Evolutionary conservation across 2,329 filamentous ascomycete genomes (phyloP), one percentile per base, ranked within the genome.

Genomic region (Aspergillus transmontanensis): DNA sequence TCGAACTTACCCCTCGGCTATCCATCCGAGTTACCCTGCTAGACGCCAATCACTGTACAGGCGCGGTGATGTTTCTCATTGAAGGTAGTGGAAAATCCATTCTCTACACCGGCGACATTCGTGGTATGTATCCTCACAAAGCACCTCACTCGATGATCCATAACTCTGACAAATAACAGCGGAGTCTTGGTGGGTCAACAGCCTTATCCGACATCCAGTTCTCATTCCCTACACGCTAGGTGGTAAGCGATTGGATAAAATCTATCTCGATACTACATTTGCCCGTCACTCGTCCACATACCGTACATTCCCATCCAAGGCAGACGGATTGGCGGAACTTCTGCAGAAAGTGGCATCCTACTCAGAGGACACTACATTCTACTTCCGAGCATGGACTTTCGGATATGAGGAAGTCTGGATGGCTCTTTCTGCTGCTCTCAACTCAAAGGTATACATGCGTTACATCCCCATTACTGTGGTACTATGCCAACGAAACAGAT

Each of bases 371-470:
- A 96, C 93, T 0, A 76, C 90, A 0, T 97, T 97, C 71, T 91
- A 96, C 75, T 85, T 98, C 53, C 87, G 93, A 61, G 87, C 93
- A 0, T 97, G 94, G 93, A 97, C 94, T 0, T 95, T 95, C 73
- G 92, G 91, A 0, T 97, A 97, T 66, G 94, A 98, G 74, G 91
- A 96, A 58, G 93, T 97, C 0, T 97, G 93, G 93, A 82, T 93
- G 63, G 90, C 92, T 0, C 79, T 98, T 0, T 89, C 93, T 0
- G 85, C 88, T 26, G 86, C 88, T 12, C 80, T 97, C 0, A 79
- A 86, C 6, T 89, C 89, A 3, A 85, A 83, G 72, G 89, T 89
- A 77, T 62, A 72, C 60, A 7, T 1, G 2, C 5, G 28, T 32
- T 34, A 43, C 11, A 10, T 45, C 32, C 41, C 32, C 34, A 14